phyloP scores from a whole-genome alignment of 2,329 filamentous ascomycete genomes.

The Seiridium cupressi region DNA sequence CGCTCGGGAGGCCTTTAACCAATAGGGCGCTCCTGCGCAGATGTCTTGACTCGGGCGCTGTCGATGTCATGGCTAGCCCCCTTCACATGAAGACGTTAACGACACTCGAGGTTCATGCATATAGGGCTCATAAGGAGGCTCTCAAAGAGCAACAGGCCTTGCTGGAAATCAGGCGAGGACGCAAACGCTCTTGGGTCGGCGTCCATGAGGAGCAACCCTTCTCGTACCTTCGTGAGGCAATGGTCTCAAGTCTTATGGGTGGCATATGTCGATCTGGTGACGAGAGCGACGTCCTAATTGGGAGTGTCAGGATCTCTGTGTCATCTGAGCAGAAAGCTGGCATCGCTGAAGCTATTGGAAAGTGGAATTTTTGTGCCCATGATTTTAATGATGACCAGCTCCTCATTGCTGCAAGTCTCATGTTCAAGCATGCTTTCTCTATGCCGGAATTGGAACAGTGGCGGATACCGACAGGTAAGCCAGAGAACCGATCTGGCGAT shows the following conservation, averaged over 20 bases:
- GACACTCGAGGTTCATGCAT: slow-evolving; percentile 78
- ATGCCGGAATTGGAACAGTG: slow-evolving; percentile 80
- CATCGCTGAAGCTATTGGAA: slow-evolving; percentile 68
- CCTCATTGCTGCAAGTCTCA: slow-evolving; percentile 77
- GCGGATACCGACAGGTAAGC: slow-evolving; percentile 73
- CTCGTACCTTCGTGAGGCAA: slow-evolving; percentile 84
- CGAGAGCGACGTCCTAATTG: slow-evolving; percentile 61
- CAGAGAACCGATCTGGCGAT: slow-evolving; percentile 10
- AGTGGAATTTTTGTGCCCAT: slow-evolving; percentile 89
- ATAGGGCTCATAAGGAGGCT: slow-evolving; percentile 76
- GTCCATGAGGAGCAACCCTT: slow-evolving; percentile 83
- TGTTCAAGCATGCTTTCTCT: slow-evolving; percentile 83
- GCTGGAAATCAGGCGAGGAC: slow-evolving; percentile 68
- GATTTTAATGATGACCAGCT: slow-evolving; percentile 89
- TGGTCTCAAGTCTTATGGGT: slow-evolving; percentile 89
- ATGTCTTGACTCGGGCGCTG: slow-evolving; percentile 82
- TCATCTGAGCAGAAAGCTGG: slow-evolving; percentile 61
- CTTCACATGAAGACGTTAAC: slow-evolving; percentile 72
- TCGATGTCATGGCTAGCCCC: slow-evolving; percentile 82
- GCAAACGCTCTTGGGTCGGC: slow-evolving; percentile 91
- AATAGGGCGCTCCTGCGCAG: slow-evolving; percentile 56
- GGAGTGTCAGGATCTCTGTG: slow-evolving; percentile 66
- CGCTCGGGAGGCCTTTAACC: slow-evolving; percentile 31
- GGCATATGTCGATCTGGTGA: slow-evolving; percentile 74
- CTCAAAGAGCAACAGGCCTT: slow-evolving; percentile 70